These are phyloP conservation scores for Diaporthe ilicicola DNA, from an alignment of 2,329 filamentous ascomycete genomes.

Conservation along the genomic window DNA sequence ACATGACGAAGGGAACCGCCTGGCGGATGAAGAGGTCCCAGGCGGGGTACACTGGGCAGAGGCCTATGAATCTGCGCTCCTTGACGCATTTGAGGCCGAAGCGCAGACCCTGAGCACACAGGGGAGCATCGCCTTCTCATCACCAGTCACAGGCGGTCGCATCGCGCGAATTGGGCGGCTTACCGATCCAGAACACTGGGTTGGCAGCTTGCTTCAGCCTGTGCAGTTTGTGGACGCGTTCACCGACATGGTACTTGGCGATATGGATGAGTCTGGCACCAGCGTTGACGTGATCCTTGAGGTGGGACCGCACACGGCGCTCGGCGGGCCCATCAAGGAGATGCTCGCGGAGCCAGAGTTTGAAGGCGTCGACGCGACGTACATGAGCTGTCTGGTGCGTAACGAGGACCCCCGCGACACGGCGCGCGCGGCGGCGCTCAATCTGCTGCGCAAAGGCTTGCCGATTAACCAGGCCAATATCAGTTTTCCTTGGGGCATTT, in stretches of 20 bases:
- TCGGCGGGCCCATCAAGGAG: conserved; percentile 59
- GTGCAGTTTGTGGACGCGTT: not conserved
- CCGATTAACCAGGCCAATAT: conserved; percentile 21
- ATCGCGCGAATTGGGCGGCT: not conserved
- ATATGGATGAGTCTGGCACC: not conserved
- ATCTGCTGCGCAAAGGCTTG: not conserved
- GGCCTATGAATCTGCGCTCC: too few species aligned
- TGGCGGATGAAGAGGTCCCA: too few species aligned
- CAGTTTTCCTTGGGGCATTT: conserved; percentile 41
- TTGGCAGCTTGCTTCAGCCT: not conserved
- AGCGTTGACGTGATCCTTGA: conserved; percentile 53
- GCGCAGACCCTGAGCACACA: too few species aligned
- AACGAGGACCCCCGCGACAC: not conserved
- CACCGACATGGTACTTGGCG: not conserved
- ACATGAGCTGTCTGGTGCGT: not conserved
- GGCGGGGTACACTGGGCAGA: too few species aligned
- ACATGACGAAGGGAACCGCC: too few species aligned
- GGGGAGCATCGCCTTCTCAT: not conserved
- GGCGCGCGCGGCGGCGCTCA: not conserved
- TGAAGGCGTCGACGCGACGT: not conserved
- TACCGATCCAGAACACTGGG: not conserved
- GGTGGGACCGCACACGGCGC: conserved; percentile 57
- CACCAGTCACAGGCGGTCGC: not conserved
- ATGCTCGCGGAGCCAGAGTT: conserved; percentile 48
- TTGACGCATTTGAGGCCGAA: too few species aligned